Percentiles rank a stretch among this genome's conserved stretches.
phyloP scores from a whole-genome alignment of 2,329 filamentous ascomycete species.

The Eurotiales sp. region DNA sequence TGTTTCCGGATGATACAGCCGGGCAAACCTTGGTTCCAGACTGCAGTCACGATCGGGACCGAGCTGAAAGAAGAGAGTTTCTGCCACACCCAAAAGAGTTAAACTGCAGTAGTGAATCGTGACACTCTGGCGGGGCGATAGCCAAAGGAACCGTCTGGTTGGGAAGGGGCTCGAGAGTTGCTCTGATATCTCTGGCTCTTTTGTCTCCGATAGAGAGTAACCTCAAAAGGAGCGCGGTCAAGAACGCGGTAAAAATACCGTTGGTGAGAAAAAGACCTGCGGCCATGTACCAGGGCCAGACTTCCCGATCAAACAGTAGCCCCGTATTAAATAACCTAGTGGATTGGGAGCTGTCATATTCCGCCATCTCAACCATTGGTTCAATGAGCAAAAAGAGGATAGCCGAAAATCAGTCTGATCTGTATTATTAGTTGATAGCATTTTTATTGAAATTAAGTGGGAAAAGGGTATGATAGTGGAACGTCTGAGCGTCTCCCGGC shows the following conservation, averaged over 20 bases:
- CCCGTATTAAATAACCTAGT: background rate
- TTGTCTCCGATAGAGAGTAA: background rate
- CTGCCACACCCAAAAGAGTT: conserved; percentile 6
- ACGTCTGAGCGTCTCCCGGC: conserved; percentile 10
- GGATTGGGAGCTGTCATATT: conserved; percentile 18
- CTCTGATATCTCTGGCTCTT: background rate
- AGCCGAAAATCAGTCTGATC: background rate
- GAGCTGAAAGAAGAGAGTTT: background rate
- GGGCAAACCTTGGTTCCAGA: background rate
- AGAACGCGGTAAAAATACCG: background rate
- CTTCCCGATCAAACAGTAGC: background rate
- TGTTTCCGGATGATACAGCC: background rate
- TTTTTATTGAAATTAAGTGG: background rate
- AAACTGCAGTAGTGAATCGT: conserved; percentile 11
- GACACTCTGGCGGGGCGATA: conserved; percentile 5
- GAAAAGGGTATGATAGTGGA: background rate
- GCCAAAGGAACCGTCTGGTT: conserved; percentile 9
- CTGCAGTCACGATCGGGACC: conserved; percentile 6
- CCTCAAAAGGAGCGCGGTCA: background rate
- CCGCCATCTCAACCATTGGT: background rate
- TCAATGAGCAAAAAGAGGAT: background rate
- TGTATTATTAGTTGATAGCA: background rate
- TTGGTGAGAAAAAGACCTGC: background rate
- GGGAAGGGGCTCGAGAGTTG: conserved; percentile 7
- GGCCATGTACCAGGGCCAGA: background rate